Conservation (phyloP, 1,139 yeast genomes). For the Candida tetrigidarum region DNA sequence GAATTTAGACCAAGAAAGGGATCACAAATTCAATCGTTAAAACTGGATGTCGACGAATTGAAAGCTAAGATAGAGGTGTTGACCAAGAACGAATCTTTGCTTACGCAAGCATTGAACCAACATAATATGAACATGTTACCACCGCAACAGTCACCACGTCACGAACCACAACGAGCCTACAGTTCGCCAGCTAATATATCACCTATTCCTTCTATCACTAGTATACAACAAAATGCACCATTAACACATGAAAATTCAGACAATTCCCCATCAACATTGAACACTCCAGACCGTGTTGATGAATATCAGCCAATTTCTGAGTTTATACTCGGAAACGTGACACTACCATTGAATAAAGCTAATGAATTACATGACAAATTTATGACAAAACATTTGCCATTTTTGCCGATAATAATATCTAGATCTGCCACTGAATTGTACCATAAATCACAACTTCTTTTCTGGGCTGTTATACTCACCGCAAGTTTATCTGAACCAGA, state of each 20-base stretch:
- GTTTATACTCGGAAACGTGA: conserved; percentile 76
- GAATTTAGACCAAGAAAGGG: conserved; percentile 92
- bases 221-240: conserved; percentile 15
- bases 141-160: conserved; percentile 17
- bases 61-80: conserved; percentile 77
- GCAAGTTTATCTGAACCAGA: conserved; percentile 89
- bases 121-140: conserved; percentile 38
- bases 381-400: conserved; percentile 69
- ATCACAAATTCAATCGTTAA: conserved; percentile 80
- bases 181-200: conserved; percentile 17
- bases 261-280: conserved; percentile 27
- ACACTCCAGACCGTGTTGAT: conserved; percentile 13
- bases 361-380: conserved; percentile 72
- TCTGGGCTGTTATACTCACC: conserved; percentile 90
- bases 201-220: conserved; percentile 16
- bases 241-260: conserved; percentile 25
- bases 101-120: conserved; percentile 63
- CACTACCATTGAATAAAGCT: conserved; percentile 67
- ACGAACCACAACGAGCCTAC: conserved; percentile 5
- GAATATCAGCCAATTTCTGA: conserved; percentile 37
- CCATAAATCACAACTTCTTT: conserved; percentile 79
- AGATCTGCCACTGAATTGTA: conserved; percentile 76
- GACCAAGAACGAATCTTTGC: conserved; percentile 68
- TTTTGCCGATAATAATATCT: conserved; percentile 77
- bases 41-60: conserved; percentile 84